Conservation (phyloP, 78 protist genomes). For the Goniomonas avonlea region DNA sequence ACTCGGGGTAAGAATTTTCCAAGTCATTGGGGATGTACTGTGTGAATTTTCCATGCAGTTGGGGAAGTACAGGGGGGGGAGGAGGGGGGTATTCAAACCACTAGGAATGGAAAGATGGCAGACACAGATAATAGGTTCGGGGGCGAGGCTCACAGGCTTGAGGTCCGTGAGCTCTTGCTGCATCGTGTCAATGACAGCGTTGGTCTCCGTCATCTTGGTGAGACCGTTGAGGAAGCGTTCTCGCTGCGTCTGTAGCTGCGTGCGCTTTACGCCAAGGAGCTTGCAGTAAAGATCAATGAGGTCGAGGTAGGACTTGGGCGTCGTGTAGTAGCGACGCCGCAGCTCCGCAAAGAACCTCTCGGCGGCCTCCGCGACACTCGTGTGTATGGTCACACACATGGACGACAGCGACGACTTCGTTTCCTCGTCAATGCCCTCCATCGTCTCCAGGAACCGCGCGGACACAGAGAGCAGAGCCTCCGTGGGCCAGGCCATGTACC, state of each 20-base stretch:
- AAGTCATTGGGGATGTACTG: too few relatives aligned
- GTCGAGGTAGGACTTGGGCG: conserved; percentile 68
- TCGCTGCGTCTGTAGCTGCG: not conserved
- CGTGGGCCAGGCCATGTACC: conserved; percentile 60
- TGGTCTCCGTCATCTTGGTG: conserved; percentile 35
- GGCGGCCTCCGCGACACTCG: conserved; percentile 21
- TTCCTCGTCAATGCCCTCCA: not conserved
- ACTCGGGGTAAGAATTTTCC: too few relatives aligned
- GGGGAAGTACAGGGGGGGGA: too few relatives aligned
- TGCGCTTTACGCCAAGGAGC: conserved; percentile 26
- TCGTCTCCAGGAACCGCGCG: not conserved
- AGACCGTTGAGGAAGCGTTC: conserved; percentile 40
- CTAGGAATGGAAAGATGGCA: too few relatives aligned
- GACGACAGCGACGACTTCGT: not conserved
- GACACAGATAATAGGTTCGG: too few relatives aligned
- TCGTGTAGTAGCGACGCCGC: conserved; percentile 49
- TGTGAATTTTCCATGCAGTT: too few relatives aligned
- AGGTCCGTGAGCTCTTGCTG: conserved; percentile 39
- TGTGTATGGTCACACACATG: conserved; percentile 39
- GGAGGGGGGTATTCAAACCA: too few relatives aligned
- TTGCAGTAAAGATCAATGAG: conserved; percentile 39
- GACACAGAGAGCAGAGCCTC: conserved; percentile 47
- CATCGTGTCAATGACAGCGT: conserved; percentile 55
- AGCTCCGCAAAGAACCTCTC: conserved; percentile 7
- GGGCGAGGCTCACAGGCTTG: too few relatives aligned